Evolutionary conservation across 192 early-diverging fungal genomes (phyloP).

Genomic region (Rhizoclosmatium globosum): DNA sequence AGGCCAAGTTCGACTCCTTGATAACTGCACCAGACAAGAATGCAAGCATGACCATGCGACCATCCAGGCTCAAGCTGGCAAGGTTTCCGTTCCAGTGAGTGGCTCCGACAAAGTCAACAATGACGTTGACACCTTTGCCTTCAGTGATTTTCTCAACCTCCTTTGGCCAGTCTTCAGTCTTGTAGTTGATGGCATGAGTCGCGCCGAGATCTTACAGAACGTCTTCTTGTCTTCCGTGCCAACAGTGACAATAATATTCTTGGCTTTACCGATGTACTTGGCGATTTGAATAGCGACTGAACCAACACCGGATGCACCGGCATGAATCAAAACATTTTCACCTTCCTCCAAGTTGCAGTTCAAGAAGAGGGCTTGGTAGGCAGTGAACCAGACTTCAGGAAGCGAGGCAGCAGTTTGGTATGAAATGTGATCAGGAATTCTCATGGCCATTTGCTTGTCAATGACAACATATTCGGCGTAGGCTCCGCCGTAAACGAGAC

Average conservation of each 20-base stretch:
- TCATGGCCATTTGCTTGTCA: constrained; percentile 60
- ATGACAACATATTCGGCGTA: constrained; percentile 83
- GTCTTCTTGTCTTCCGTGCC: constrained; percentile 78
- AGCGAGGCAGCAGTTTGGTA: constrained; percentile 83
- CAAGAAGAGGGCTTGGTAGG: constrained; percentile 80
- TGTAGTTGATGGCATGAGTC: constrained; percentile 84
- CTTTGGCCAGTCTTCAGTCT: constrained; percentile 70
- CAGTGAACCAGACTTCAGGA: constrained; percentile 84
- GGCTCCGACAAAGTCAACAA: constrained; percentile 86
- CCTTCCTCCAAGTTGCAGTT: constrained; percentile 77
- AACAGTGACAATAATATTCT: constrained; percentile 81
- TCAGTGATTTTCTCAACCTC: constrained; percentile 73
- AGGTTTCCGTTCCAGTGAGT: constrained; percentile 54
- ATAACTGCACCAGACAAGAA: constrained; percentile 71
- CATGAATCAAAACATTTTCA: constrained; percentile 89
- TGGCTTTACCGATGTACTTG: constrained; percentile 48
- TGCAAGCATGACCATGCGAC: constrained; percentile 83
- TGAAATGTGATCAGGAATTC: constrained; percentile 69
- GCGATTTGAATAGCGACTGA: constrained; percentile 90
- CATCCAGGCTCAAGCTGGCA: constrained; percentile 77
- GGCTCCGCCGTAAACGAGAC: constrained; percentile 74
- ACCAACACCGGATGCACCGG: constrained; percentile 89
- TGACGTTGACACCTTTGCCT: constrained; percentile 77
- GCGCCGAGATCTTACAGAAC: constrained; percentile 77
- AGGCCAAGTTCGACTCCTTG: constrained; percentile 53